phyloP scores from a whole-genome alignment of 2,329 filamentous ascomycete genomes.

The Monilinia laxa region DNA sequence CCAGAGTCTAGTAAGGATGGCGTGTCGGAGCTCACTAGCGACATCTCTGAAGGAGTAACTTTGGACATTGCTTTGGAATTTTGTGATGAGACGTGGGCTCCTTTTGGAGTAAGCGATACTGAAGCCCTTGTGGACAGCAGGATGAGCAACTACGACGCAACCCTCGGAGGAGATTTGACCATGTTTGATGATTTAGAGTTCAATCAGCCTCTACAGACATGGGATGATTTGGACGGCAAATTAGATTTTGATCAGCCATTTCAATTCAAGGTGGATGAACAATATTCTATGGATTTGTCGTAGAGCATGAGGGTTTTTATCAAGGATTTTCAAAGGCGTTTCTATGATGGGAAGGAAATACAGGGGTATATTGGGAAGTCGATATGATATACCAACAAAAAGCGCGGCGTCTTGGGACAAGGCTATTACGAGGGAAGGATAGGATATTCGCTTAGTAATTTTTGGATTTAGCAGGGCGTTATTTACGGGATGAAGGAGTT shows the following conservation, averaged over 20 bases:
- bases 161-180: conserved; percentile 33
- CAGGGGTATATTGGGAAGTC: conserved; percentile 13
- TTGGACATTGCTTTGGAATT: conserved; percentile 53
- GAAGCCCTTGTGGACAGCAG: conserved; percentile 35
- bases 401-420: conserved; percentile 27
- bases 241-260: conserved; percentile 55
- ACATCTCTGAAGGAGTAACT: conserved; percentile 55
- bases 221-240: conserved; percentile 50
- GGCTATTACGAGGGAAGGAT: conserved; percentile 16
- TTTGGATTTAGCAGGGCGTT: conserved; percentile 22
- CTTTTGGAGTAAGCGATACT: conserved; percentile 45
- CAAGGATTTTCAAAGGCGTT: conserved; percentile 26
- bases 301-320: conserved; percentile 27
- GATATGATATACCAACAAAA: conserved; percentile 29
- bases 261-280: conserved; percentile 47
- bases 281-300: conserved; percentile 46
- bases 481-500: background rate
- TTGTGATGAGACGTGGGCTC: conserved; percentile 46
- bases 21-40: conserved; percentile 60
- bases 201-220: conserved; percentile 39
- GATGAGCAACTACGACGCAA: conserved; percentile 43
- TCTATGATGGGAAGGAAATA: conserved; percentile 23
- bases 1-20: conserved; percentile 64
- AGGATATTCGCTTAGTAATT: conserved; percentile 13
- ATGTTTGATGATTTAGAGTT: conserved; percentile 36